These are phyloP conservation scores for Pseudocohnilembus persalinus DNA, from an alignment of 169 alveolate genomes.

Conservation along the genomic window DNA sequence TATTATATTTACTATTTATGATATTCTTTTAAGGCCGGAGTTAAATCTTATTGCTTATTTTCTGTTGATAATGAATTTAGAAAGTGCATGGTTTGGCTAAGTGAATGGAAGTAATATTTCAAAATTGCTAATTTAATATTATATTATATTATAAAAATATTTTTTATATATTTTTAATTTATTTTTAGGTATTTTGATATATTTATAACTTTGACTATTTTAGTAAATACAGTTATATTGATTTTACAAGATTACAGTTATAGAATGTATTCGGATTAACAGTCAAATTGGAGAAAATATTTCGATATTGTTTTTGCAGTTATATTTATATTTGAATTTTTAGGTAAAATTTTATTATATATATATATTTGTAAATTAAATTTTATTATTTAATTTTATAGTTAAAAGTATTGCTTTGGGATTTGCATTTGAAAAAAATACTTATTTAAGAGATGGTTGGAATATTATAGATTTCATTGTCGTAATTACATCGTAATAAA, in stretches of 20 bases:
- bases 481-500: conserved; percentile 23
- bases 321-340: conserved; percentile 33
- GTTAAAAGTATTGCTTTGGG: conserved; percentile 41
- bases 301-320: background rate
- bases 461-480: conserved; percentile 74
- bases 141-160: too few species aligned
- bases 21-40: too few species aligned
- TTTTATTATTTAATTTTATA: too few species aligned
- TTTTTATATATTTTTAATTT: too few species aligned
- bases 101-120: background rate
- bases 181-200: conserved; percentile 21
- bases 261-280: conserved; percentile 4
- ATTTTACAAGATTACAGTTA: conserved; percentile 29
- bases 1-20: too few species aligned
- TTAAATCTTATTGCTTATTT: background rate
- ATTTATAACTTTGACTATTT: conserved; percentile 21
- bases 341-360: too few species aligned
- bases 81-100: background rate
- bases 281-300: conserved; percentile 16
- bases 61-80: background rate
- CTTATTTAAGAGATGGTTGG: conserved; percentile 81
- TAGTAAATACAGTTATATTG: conserved; percentile 24
- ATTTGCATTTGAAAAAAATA: conserved; percentile 38
- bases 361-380: too few species aligned
- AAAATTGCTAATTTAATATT: background rate